Evolutionary conservation across 306 rosid genomes (phyloP), one percentile per base, ranked within the genome.

Genomic region (Dalbergia oliveri): DNA sequence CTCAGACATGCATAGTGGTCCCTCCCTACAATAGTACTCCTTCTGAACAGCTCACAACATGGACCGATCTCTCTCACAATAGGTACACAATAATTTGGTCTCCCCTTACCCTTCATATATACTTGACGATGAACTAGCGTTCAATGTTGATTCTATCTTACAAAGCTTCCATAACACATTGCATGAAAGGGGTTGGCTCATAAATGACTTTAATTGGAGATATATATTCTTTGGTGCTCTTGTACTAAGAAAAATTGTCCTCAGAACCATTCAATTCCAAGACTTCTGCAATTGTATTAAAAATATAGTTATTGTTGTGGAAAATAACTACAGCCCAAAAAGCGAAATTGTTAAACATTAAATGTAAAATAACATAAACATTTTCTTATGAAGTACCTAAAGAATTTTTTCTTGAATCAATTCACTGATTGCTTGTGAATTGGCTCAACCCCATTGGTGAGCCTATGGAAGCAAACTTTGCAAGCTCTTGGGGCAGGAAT

Each of bases 371-470:
- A 44, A 9, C 50, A 9, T 44, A 9, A 44, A 44, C 10, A 37
- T 37, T 37, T 37, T 37, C 41, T 37, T 37, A 37, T 37, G 7
- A 26, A 26, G 31, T 26, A 26, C 31, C 31, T 26, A 26, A 26
- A 26, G 31, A 26, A 26, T 0, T 26, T 2, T 26, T 26, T 26
- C 41, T 37, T 37, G 41, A 6, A 37, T 37, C 5, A 13, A 49
- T 49, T 53, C 71, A 92, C 72, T 81, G 92, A 76, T 89, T 89
- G 72, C 66, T 12, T 10, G 87, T 88, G 91, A 89, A 92, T 64
- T 88, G 93, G 86, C 81, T 91, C 74, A 88, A 75, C 41, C 91
- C 92, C 93, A 87, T 88, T 16, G 92, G 65, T 14, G 93, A 85
- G 5, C 81, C 88, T 5, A 84, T 56, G 15, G 91, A 70, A 58